Evolutionary conservation across 306 rosid genomes (phyloP).

Genomic region (Elaeagnus macrophylla): DNA sequence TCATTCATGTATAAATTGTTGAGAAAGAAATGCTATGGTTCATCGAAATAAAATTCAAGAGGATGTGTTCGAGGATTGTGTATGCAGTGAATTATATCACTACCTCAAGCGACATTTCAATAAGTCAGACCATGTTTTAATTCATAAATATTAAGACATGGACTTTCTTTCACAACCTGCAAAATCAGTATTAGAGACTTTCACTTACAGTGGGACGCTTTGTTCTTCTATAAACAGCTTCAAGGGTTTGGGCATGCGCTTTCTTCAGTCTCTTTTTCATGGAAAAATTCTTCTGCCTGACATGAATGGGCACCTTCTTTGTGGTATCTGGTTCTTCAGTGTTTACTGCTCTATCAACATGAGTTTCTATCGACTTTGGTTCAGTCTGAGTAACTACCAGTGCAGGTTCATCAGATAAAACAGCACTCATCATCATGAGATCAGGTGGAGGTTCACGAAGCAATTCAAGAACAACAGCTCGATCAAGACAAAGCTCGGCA

Average conservation of each 20-base stretch:
- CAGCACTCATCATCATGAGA: constrained; percentile 71
- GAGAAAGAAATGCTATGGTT: background rate
- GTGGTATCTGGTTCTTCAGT: constrained; percentile 22
- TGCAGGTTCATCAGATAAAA: constrained; percentile 53
- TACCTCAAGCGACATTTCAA: background rate
- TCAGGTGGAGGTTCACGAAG: constrained; percentile 85
- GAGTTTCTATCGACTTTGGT: constrained; percentile 27
- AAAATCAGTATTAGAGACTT: constrained; percentile 12
- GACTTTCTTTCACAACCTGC: constrained; percentile 2
- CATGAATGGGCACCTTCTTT: constrained; percentile 54
- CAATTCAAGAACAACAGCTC: constrained; percentile 68
- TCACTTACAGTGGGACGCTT: constrained; percentile 89
- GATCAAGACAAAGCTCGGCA: constrained; percentile 85
- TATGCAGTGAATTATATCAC: background rate
- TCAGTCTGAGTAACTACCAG: constrained; percentile 24
- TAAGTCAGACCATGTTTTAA: no score
- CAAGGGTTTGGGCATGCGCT: constrained; percentile 66
- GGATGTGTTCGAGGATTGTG: background rate
- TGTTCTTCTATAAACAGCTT: constrained; percentile 61
- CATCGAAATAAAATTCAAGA: background rate
- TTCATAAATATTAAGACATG: background rate
- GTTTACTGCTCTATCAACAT: constrained; percentile 19
- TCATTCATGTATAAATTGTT: constrained; percentile 10
- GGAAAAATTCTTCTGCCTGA: constrained; percentile 51
- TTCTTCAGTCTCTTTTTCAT: constrained; percentile 76